A percentile compares a stretch with the other conserved stretches of the same genome.
Evolutionary conservation across 257 asterid genomes (phyloP).

Genomic region (Ilex asprella): DNA sequence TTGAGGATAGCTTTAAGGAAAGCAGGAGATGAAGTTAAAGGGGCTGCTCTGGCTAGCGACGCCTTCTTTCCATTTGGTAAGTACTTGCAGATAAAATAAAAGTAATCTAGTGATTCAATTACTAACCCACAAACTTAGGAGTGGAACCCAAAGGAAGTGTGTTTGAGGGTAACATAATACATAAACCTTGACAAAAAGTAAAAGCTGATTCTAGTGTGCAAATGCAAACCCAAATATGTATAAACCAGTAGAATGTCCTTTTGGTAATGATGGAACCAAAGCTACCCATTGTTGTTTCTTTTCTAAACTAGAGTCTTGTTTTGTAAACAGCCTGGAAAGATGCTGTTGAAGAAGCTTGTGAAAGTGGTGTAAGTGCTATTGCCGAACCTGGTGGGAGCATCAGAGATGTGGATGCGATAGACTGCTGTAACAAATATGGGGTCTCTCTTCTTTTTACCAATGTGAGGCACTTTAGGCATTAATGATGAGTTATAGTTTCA

Average conservation of each 20-base stretch:
- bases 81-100: neutral
- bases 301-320: neutral
- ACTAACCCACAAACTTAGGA: neutral
- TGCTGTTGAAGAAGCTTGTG: conserved; percentile 95
- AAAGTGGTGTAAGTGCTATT: conserved; percentile 64
- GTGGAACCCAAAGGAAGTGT: no score
- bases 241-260: neutral
- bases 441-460: conserved; percentile 70
- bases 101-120: neutral
- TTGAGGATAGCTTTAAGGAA: conserved; percentile 80
- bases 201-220: no score
- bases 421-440: conserved; percentile 83
- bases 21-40: conserved; percentile 88
- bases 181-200: no score
- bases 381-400: conserved; percentile 96
- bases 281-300: neutral
- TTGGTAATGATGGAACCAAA: no score
- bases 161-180: no score
- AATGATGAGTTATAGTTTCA: conserved; percentile 2
- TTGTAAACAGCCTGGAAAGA: conserved; percentile 76
- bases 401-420: conserved; percentile 77
- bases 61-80: conserved; percentile 97
- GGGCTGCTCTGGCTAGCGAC: conserved; percentile 96
- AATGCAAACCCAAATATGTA: no score
- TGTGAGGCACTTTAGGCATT: conserved; percentile 94